Conservation (phyloP, 805 yeast genomes). For the Yarrowia sp. region DNA sequence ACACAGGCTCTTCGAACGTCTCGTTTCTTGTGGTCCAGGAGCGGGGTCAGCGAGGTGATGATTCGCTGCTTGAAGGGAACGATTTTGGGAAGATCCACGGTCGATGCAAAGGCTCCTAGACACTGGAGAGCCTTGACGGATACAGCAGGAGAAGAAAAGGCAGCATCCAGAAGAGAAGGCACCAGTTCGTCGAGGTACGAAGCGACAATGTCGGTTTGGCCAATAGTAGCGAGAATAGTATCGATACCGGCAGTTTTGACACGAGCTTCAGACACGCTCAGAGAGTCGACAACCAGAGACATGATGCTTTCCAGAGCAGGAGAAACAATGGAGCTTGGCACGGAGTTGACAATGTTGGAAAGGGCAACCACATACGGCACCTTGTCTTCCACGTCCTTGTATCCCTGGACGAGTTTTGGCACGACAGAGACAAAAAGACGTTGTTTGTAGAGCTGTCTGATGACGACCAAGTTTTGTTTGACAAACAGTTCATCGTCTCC, state of each 20-base stretch:
- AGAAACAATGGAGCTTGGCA: slow-evolving; percentile 59
- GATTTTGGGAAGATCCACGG: slow-evolving; percentile 42
- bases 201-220: slow-evolving; percentile 51
- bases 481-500: slow-evolving; percentile 62
- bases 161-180: slow-evolving; percentile 47
- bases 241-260: slow-evolving; percentile 60
- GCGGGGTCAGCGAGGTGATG: slow-evolving; percentile 47
- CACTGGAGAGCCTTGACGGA: slow-evolving; percentile 58
- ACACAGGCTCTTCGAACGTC: slow-evolving; percentile 70
- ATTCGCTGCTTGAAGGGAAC: slow-evolving; percentile 52
- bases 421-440: slow-evolving; percentile 62
- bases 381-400: slow-evolving; percentile 38
- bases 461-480: slow-evolving; percentile 54
- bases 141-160: slow-evolving; percentile 47
- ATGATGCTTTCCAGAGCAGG: slow-evolving; percentile 61
- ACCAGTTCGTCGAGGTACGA: slow-evolving; percentile 56
- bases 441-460: slow-evolving; percentile 74
- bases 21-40: slow-evolving; percentile 72
- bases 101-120: slow-evolving; percentile 47
- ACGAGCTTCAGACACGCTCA: slow-evolving; percentile 46
- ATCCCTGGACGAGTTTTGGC: slow-evolving; percentile 52
- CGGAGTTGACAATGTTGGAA: slow-evolving; percentile 61
- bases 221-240: slow-evolving; percentile 55
- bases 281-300: slow-evolving; percentile 68
- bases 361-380: slow-evolving; percentile 62